phyloP scores from a whole-genome alignment of 345 rosid genomes.

The Ailanthus altissimus region DNA sequence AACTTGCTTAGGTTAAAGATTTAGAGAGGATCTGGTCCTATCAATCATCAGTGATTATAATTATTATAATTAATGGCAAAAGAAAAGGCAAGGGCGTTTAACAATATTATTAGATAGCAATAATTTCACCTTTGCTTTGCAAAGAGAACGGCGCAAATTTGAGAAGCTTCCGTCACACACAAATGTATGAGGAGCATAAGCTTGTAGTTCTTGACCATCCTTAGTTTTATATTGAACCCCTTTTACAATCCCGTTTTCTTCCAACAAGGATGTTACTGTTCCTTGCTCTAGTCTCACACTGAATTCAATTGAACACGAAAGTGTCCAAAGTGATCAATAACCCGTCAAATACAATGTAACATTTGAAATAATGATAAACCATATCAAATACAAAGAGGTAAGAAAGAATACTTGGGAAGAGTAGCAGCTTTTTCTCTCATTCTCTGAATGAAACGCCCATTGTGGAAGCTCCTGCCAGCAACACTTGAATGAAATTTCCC shows the following conservation, averaged over 20 bases:
- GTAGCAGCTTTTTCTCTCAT: constrained; percentile 51
- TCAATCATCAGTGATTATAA: no score
- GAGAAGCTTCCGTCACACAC: constrained; percentile 12
- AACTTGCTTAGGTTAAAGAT: no score
- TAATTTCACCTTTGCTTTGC: neutral
- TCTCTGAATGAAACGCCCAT: constrained; percentile 53
- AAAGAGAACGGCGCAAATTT: constrained; percentile 7
- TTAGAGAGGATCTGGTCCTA: no score
- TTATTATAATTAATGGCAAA: no score
- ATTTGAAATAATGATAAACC: no score
- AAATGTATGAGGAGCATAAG: neutral
- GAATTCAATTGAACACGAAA: no score
- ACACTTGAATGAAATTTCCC: neutral
- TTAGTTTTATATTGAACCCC: no score
- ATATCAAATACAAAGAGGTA: no score
- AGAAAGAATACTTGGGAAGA: constrained; percentile 50
- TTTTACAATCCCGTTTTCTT: constrained; percentile 2
- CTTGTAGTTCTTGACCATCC: neutral
- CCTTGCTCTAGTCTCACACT: constrained; percentile 10
- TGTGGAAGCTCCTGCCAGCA: constrained; percentile 53
- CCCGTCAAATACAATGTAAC: no score
- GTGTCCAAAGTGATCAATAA: no score
- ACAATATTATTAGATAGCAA: no score
- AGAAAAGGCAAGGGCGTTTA: no score
- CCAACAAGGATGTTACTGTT: neutral